Evolutionary conservation across 2,329 filamentous ascomycete species (phyloP).

Genomic region (Acephala macrosclerotiorum): DNA sequence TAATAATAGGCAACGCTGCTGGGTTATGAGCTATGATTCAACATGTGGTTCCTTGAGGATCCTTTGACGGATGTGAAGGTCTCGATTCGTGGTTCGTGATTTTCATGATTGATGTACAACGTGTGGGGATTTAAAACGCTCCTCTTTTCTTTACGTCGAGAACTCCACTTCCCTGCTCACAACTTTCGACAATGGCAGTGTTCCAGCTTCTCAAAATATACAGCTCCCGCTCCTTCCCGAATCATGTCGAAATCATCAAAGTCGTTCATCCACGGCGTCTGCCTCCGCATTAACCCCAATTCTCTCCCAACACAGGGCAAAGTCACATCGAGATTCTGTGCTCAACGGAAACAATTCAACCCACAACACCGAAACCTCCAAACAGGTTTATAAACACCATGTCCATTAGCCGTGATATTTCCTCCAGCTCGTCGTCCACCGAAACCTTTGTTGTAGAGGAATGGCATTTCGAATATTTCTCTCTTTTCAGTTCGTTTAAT

Average conservation of each 20-base stretch:
- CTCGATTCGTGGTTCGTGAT: not conserved
- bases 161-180: not conserved
- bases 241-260: not conserved
- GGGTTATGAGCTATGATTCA: constrained; percentile 12
- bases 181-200: too few relatives aligned
- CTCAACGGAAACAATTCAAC: constrained; percentile 55
- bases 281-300: not conserved
- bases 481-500: not conserved
- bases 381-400: constrained; percentile 57
- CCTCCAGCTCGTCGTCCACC: constrained; percentile 51
- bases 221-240: not conserved
- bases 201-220: not conserved
- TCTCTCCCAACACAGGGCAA: too few relatives aligned
- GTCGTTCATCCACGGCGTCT: not conserved
- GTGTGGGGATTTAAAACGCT: not conserved
- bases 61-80: too few relatives aligned
- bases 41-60: too few relatives aligned
- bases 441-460: constrained; percentile 48
- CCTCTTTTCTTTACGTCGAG: not conserved
- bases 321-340: not conserved
- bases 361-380: constrained; percentile 57
- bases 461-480: constrained; percentile 39
- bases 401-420: constrained; percentile 57
- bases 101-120: not conserved
- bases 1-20: constrained; percentile 17